phyloP scores from a whole-genome alignment of 805 yeast species.

The Candida easanensis region DNA sequence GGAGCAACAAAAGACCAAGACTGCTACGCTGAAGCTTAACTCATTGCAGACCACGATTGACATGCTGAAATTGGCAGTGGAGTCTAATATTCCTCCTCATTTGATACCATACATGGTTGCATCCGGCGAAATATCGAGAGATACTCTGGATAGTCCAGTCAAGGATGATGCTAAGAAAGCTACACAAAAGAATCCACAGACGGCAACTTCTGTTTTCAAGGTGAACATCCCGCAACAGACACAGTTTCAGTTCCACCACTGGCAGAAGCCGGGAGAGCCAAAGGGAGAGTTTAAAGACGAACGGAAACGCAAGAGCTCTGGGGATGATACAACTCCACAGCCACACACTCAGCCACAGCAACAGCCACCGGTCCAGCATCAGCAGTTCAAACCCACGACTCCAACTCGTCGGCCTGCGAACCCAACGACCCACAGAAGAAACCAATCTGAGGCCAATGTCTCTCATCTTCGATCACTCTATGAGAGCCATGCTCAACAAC shows the following conservation, averaged over 20 bases:
- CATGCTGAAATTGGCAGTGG: conserved; percentile 34
- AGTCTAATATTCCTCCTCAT: conserved; percentile 35
- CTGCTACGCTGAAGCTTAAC: conserved; percentile 32
- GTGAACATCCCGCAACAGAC: conserved; percentile 27
- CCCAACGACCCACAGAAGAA: conserved; percentile 22
- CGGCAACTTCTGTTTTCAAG: conserved; percentile 27
- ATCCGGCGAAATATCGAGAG: conserved; percentile 8
- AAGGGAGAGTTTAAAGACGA: conserved; percentile 11
- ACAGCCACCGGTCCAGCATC: conserved; percentile 2
- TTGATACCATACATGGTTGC: conserved; percentile 36
- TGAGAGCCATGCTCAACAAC: conserved; percentile 11
- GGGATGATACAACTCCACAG: no score
- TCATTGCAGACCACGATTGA: conserved; percentile 34
- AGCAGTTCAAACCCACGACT: conserved; percentile 1
- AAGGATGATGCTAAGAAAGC: not conserved
- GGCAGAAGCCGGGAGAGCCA: conserved; percentile 27
- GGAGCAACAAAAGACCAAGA: conserved; percentile 41
- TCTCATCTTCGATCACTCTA: conserved; percentile 24
- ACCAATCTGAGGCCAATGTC: conserved; percentile 29
- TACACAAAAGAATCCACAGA: conserved; percentile 1
- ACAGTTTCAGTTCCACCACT: conserved; percentile 31
- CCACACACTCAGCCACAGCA: not conserved
- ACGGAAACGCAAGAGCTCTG: conserved; percentile 8
- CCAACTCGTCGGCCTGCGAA: conserved; percentile 1
- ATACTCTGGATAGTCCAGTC: not conserved